Evolutionary conservation across 495 filamentous ascomycete genomes (phyloP).

Genomic region (Talaromyces ruber): DNA sequence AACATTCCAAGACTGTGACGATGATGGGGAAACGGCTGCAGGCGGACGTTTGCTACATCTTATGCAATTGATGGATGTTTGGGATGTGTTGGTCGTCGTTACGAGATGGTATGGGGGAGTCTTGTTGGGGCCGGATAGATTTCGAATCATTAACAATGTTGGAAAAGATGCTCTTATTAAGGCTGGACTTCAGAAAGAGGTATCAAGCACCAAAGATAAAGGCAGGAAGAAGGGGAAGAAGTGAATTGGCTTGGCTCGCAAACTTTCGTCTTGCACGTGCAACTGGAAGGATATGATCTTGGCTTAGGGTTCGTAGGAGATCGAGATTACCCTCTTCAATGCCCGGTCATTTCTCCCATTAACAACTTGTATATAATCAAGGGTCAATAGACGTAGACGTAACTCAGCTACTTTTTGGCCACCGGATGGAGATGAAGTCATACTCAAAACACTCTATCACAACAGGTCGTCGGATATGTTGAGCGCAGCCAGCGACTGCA

Average conservation of each 20-base stretch:
- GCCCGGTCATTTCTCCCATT: too few relatives aligned
- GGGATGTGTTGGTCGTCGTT: conserved; percentile 90
- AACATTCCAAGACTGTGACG: conserved; percentile 80
- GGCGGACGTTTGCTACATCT: conserved; percentile 78
- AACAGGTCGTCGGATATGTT: neutral
- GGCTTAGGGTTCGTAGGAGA: neutral
- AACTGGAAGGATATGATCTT: too few relatives aligned
- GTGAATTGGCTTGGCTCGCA: too few relatives aligned
- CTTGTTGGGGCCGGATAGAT: conserved; percentile 78
- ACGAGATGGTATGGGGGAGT: conserved; percentile 92
- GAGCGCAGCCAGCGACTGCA: neutral
- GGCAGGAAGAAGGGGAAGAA: conserved; percentile 54
- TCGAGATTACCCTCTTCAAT: too few relatives aligned
- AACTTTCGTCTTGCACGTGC: too few relatives aligned
- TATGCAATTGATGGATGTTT: conserved; percentile 90
- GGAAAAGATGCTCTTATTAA: conserved; percentile 79
- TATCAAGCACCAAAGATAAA: conserved; percentile 27
- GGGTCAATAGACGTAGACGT: too few relatives aligned
- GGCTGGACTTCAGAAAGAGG: conserved; percentile 56
- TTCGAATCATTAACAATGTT: conserved; percentile 77
- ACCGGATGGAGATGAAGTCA: neutral
- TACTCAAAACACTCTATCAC: neutral
- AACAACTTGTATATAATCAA: too few relatives aligned
- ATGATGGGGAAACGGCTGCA: conserved; percentile 94
- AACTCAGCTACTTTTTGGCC: too few relatives aligned